Conservation (phyloP, 441 rosid genomes). For the Lagerstroemia fauriei region DNA sequence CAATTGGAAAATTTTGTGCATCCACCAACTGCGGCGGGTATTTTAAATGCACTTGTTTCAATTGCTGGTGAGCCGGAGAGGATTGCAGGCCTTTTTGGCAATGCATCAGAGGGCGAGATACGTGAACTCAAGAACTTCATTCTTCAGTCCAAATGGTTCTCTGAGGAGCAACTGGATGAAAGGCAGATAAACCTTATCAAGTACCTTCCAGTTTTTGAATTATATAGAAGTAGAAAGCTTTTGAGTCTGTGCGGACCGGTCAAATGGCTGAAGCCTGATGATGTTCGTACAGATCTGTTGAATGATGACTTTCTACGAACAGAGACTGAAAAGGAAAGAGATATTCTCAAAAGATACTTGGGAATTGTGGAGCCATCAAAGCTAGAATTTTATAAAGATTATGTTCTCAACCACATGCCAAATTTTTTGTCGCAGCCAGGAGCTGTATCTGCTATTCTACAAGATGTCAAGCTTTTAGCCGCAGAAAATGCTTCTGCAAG, state of each 20-base stretch:
- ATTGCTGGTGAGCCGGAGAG: conserved; percentile 65
- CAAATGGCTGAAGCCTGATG: conserved; percentile 87
- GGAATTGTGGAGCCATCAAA: conserved; percentile 69
- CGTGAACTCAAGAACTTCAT: conserved; percentile 87
- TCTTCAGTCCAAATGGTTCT: conserved; percentile 97
- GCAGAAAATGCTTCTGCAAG: conserved; percentile 65
- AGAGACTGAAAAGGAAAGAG: conserved; percentile 87
- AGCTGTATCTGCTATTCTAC: conserved; percentile 68
- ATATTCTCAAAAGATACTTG: conserved; percentile 67
- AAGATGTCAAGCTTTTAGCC: conserved; percentile 72
- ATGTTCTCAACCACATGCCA: conserved; percentile 85
- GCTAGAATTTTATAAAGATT: conserved; percentile 76
- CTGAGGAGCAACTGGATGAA: conserved; percentile 70
- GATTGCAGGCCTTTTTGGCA: conserved; percentile 57
- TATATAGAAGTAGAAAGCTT: conserved; percentile 70
- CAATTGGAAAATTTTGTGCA: conserved; percentile 83
- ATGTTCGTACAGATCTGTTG: conserved; percentile 76
- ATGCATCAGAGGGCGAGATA: conserved; percentile 81
- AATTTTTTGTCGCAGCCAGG: conserved; percentile 70
- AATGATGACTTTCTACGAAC: conserved; percentile 83
- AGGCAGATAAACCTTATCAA: conserved; percentile 66
- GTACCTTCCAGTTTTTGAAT: conserved; percentile 87
- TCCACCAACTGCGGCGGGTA: conserved; percentile 83
- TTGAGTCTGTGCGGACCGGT: conserved; percentile 66
- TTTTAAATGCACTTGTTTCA: conserved; percentile 78